Percentiles rank a stretch among this genome's conserved stretches.
These are phyloP conservation scores for Dryadomyces quercivorus DNA, from an alignment of 2,329 filamentous ascomycete genomes.

Conservation along the genomic window DNA sequence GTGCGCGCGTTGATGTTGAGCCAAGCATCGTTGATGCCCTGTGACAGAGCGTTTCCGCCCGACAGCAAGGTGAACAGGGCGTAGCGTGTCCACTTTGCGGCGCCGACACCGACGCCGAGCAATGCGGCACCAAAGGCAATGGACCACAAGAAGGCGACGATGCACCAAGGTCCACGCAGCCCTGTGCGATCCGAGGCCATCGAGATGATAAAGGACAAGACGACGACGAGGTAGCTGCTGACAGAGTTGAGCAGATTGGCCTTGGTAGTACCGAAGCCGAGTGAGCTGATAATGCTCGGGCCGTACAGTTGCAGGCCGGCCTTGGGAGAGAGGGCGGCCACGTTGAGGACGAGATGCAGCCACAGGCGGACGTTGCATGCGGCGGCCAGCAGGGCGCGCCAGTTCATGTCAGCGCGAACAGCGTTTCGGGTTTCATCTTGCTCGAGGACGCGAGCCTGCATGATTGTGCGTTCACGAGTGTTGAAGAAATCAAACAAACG, in stretches of 20 bases:
- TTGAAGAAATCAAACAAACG: not conserved
- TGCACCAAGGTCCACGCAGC: not conserved
- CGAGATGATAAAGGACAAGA: not conserved
- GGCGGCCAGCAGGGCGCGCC: not conserved
- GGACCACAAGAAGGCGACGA: not conserved
- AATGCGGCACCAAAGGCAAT: not conserved
- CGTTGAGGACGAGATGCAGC: not conserved
- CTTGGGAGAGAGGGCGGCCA: not conserved
- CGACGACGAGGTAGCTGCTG: not conserved
- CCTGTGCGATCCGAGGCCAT: not conserved
- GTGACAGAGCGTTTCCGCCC: not conserved
- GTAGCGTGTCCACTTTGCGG: not conserved
- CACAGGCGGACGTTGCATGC: not conserved
- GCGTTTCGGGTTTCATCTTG: not conserved
- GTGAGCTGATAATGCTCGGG: not conserved
- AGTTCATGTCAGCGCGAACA: not conserved
- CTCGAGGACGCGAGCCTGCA: not conserved
- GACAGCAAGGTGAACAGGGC: not conserved
- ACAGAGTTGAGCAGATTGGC: conserved; percentile 1
- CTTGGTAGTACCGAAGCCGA: not conserved
- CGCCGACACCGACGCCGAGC: not conserved
- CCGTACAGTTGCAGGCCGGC: not conserved
- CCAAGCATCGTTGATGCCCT: conserved; percentile 2
- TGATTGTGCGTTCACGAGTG: not conserved
- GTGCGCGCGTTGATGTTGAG: not conserved